Evolutionary conservation across 768 basidiomycete species (phyloP), one percentile per base, ranked within the genome.

Genomic region (Boletus subcaerulescens): DNA sequence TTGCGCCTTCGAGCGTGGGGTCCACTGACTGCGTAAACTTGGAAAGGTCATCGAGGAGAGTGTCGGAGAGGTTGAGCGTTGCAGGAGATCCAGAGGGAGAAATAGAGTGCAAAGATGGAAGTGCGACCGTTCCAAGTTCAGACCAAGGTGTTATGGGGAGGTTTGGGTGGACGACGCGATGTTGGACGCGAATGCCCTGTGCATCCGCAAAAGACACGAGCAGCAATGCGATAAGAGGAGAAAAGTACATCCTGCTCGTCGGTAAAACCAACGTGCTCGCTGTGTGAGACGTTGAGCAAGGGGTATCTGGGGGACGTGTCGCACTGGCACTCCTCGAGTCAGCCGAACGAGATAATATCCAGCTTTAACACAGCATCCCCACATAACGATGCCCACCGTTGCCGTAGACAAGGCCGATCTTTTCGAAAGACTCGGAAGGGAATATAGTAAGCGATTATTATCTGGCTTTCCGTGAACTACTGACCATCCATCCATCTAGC

Each of bases 321-420:
- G 24, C 20, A 35, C 39, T 29, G 11, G 24, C 24, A 24, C 24
- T 24, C 24, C 24, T 24, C 24, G 13, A n/a, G 15, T 36, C 15
- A 51, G 20, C 18, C 12, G 36, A 9, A 29, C 29, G 29, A 29
- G 29, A 29, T 29, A 29, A 29, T 8, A 29, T 29, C 8, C 9
- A 29, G 36, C n/a, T 41, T 31, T 38, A 15, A 15, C 57, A 41
- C 45, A 33, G 7, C 31, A 20, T 26, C 45, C 36, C 17, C 41
- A 20, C 38, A 22, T 3, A 31, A 67, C 60, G 45, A 96, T 94
- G 97, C 97, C 97, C 56, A 98, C 97, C 59, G 81, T 99, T 70
- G 80, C 93, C 18, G 91, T 98, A 55, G 91, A 98, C 79, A 98
- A 98, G 73, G 91, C 85, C 44, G 93, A 97, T 72, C 87, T 99